Evolutionary conservation across 2,329 filamentous ascomycete species (phyloP).

Genomic region (Diplodia intermedia): DNA sequence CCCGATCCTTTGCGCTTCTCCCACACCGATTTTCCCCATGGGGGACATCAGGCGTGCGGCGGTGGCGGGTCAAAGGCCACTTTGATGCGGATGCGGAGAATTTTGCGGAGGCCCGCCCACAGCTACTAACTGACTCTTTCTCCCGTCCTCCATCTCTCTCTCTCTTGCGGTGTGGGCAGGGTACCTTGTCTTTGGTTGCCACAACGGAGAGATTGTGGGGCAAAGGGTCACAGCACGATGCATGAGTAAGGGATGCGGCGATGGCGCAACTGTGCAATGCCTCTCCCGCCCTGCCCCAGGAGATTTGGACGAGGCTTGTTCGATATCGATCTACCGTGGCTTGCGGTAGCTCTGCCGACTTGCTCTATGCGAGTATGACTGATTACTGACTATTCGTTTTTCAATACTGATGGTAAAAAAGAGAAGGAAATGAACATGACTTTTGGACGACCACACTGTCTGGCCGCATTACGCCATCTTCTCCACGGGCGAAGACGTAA

Average conservation of each 20-base stretch:
- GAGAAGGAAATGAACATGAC: background rate
- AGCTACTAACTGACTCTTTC: background rate
- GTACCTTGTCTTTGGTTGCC: background rate
- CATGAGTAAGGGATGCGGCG: background rate
- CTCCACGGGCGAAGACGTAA: too few species aligned
- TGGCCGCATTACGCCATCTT: too few species aligned
- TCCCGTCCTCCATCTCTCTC: background rate
- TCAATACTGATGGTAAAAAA: background rate
- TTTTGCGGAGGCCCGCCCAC: slow-evolving; percentile 8
- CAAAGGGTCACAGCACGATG: slow-evolving; percentile 6
- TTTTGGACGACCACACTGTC: too few species aligned
- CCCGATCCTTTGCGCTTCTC: background rate
- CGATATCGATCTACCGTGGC: background rate
- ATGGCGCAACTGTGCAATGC: slow-evolving; percentile 3
- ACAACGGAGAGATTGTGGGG: background rate
- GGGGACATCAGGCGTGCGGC: background rate
- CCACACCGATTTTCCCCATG: slow-evolving; percentile 16
- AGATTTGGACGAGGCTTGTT: slow-evolving; percentile 1
- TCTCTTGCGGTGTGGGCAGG: background rate
- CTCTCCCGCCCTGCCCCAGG: background rate
- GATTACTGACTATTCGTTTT: slow-evolving; percentile 2
- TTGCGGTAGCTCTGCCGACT: background rate
- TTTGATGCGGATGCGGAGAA: slow-evolving; percentile 3
- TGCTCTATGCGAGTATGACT: background rate
- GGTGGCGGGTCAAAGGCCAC: background rate